Evolutionary conservation across 768 basidiomycete species (phyloP).

Genomic region (Boletus insuetus): DNA sequence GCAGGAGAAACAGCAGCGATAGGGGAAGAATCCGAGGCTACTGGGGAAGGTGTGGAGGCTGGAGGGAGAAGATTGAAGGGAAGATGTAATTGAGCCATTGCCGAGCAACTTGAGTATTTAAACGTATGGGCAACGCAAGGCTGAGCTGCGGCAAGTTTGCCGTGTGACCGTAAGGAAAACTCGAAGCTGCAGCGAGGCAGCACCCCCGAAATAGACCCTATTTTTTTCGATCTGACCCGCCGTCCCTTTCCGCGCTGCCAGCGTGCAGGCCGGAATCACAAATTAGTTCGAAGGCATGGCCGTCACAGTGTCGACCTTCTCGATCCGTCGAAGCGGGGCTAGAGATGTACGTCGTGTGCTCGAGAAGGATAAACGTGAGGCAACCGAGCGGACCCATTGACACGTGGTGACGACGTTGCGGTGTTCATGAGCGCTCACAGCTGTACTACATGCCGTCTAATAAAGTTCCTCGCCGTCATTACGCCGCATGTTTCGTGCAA

Average conservation of each 20-base stretch:
- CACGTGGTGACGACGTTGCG: no score
- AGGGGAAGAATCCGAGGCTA: not conserved
- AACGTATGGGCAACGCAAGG: constrained; percentile 15
- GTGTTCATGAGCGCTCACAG: not conserved
- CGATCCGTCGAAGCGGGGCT: not conserved
- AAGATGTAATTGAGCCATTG: constrained; percentile 11
- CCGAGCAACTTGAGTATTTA: constrained; percentile 23
- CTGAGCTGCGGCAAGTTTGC: constrained; percentile 5
- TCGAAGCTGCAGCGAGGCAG: constrained; percentile 24
- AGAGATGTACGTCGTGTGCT: not conserved
- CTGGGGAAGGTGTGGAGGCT: not conserved
- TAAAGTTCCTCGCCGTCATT: not conserved
- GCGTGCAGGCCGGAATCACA: not conserved
- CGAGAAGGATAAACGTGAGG: not conserved
- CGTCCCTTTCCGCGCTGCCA: not conserved
- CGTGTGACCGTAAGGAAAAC: constrained; percentile 2
- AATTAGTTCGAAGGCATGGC: not conserved
- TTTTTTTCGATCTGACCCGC: not conserved
- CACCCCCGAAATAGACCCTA: not conserved
- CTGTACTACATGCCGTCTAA: no score
- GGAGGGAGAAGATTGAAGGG: not conserved
- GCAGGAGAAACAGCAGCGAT: not conserved
- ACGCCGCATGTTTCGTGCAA: not conserved
- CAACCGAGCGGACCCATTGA: not conserved
- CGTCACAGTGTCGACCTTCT: constrained; percentile 1